Evolutionary conservation across 495 filamentous ascomycete genomes (phyloP).

Genomic region (Xeromyces bisporus): DNA sequence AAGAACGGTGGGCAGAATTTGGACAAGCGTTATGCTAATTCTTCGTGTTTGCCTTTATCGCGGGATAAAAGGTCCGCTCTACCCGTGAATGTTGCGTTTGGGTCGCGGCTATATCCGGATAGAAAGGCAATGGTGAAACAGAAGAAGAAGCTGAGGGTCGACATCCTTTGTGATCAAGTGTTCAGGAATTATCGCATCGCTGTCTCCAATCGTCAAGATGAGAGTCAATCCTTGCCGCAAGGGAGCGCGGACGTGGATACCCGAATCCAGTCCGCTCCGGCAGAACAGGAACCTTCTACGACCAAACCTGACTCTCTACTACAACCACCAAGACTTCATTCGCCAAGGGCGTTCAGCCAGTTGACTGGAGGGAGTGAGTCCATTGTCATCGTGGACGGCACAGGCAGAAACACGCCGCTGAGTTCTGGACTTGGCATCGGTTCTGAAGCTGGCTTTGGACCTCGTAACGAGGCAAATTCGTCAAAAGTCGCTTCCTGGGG

Average conservation of each 20-base stretch:
- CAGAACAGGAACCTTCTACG: conserved; percentile 1
- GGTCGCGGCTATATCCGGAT: conserved; percentile 29
- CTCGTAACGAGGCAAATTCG: conserved; percentile 3
- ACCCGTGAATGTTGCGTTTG: conserved; percentile 30
- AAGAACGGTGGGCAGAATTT: conserved; percentile 32
- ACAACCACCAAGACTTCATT: conserved; percentile 2
- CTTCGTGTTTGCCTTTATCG: conserved; percentile 11
- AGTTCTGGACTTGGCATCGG: conserved; percentile 19
- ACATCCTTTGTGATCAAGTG: conserved; percentile 63
- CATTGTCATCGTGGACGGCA: conserved; percentile 68
- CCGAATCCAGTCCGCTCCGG: conserved; percentile 1
- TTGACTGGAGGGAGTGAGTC: conserved; percentile 68
- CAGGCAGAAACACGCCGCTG: conserved; percentile 19
- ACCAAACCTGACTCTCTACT: conserved; percentile 2
- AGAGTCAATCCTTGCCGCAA: no score
- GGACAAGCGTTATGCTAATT: conserved; percentile 26
- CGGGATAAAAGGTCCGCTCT: conserved; percentile 28
- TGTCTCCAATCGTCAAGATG: conserved; percentile 3
- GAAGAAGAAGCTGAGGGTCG: conserved; percentile 37
- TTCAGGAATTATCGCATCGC: conserved; percentile 40
- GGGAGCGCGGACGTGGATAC: neutral
- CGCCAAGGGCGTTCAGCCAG: conserved; percentile 31
- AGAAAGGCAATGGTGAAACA: conserved; percentile 20
- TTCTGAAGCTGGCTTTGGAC: conserved; percentile 8
- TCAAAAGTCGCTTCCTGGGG: conserved; percentile 9